These are phyloP conservation scores for Russula virescens DNA, from an alignment of 768 basidiomycete species.

Conservation along the genomic window DNA sequence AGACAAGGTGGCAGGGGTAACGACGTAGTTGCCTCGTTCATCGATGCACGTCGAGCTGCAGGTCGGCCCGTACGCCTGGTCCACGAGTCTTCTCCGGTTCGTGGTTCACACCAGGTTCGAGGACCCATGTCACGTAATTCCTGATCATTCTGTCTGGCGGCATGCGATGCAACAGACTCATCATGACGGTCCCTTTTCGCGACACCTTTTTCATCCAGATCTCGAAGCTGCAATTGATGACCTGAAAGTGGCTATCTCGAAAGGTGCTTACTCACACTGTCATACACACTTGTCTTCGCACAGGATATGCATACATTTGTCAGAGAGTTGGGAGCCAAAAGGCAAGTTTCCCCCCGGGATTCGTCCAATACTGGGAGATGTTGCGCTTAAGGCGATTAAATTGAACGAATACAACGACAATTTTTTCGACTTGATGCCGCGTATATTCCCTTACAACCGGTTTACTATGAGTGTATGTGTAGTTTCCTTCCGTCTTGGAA, in stretches of 20 bases:
- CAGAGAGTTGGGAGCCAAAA: conserved; percentile 75
- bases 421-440: conserved; percentile 86
- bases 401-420: conserved; percentile 89
- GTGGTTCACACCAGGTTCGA: no score
- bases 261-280: conserved; percentile 36
- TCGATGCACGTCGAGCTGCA: no score
- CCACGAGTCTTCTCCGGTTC: no score
- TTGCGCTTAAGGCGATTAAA: conserved; percentile 72
- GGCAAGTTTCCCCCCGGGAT: conserved; percentile 84
- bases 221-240: conserved; percentile 56
- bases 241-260: conserved; percentile 52
- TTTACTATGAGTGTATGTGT: conserved; percentile 81
- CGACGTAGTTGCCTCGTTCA: no score
- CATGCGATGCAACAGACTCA: no score
- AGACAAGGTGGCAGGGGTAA: no score
- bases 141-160: no score
- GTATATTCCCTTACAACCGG: conserved; percentile 88
- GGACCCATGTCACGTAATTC: no score
- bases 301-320: neutral
- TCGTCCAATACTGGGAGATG: conserved; percentile 62
- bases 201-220: conserved; percentile 67
- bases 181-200: neutral
- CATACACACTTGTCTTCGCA: neutral
- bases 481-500: neutral
- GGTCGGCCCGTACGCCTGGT: no score